Conservation (phyloP, 1,139 yeast genomes). For the Ogataea hybrid region DNA sequence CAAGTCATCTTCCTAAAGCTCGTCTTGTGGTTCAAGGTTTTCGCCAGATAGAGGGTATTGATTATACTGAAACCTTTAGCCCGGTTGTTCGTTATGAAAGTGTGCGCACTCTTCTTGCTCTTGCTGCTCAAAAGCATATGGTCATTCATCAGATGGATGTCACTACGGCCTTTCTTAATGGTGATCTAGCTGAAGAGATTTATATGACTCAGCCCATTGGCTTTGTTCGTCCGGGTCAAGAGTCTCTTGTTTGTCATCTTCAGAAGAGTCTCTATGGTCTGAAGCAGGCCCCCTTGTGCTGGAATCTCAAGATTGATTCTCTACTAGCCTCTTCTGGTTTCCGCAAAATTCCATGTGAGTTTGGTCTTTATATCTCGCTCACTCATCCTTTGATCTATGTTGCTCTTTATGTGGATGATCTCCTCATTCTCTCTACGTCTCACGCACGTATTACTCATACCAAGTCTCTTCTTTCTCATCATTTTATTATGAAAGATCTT, state of each 20-base stretch:
- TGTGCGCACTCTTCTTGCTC: conserved; percentile 2
- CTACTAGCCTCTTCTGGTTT: conserved; percentile 10
- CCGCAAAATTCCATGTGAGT: conserved; percentile 4
- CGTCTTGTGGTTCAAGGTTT: conserved; percentile 15
- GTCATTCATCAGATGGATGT: conserved; percentile 6
- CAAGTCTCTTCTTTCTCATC: conserved; percentile 1
- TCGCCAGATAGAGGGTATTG: conserved; percentile 8
- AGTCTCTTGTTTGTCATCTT: conserved; percentile 17
- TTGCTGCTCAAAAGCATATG: not conserved
- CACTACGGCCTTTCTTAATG: conserved; percentile 16
- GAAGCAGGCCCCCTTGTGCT: conserved; percentile 26
- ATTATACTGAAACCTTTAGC: conserved; percentile 9
- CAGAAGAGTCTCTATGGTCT: conserved; percentile 25
- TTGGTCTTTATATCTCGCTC: conserved; percentile 7
- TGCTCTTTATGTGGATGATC: conserved; percentile 17
- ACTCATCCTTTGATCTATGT: conserved; percentile 3
- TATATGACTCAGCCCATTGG: conserved; percentile 24
- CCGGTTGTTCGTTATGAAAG: conserved; percentile 11
- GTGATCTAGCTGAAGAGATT: conserved; percentile 21
- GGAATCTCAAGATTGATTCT: conserved; percentile 17
- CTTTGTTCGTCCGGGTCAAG: conserved; percentile 7
- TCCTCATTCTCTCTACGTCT: conserved; percentile 2
- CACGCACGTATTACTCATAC: not conserved
- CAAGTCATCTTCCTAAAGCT: conserved; percentile 10
- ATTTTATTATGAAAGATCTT: conserved; percentile 9